Evolutionary conservation across 192 early-diverging fungal species (phyloP).

Genomic region (Coemansia sp.): DNA sequence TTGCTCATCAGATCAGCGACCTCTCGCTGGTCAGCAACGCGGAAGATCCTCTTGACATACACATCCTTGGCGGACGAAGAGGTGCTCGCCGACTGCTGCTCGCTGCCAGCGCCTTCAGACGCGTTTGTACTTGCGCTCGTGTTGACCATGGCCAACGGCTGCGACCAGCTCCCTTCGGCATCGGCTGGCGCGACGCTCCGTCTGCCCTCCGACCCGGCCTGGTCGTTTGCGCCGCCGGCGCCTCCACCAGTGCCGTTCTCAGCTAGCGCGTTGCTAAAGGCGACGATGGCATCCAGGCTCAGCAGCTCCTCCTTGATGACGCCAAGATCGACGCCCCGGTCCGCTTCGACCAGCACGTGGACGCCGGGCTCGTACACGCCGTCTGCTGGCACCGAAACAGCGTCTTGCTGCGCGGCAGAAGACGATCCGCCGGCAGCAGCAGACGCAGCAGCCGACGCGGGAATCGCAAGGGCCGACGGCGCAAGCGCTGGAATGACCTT

Average conservation of each 20-base stretch:
- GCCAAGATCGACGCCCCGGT: slow-evolving; percentile 49
- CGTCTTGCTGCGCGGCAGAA: background rate
- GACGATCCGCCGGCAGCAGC: no score
- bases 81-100: background rate
- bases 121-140: background rate
- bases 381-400: background rate
- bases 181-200: slow-evolving; percentile 17
- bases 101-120: slow-evolving; percentile 6
- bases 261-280: slow-evolving; percentile 19
- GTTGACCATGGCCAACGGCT: background rate
- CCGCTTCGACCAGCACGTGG: slow-evolving; percentile 48
- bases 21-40: slow-evolving; percentile 75
- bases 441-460: slow-evolving; percentile 6
- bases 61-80: slow-evolving; percentile 61
- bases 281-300: slow-evolving; percentile 15
- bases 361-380: slow-evolving; percentile 19
- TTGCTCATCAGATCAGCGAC: slow-evolving; percentile 68
- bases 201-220: slow-evolving; percentile 10
- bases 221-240: background rate
- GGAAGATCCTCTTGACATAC: slow-evolving; percentile 87
- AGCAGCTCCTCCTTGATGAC: slow-evolving; percentile 36
- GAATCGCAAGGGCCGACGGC: slow-evolving; percentile 8
- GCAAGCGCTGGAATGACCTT: slow-evolving; percentile 32
- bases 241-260: slow-evolving; percentile 2
- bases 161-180: background rate